Base-by-base conservation (phyloP, 352 stramenopile species). In the Thalassiosira mediterranea region DNA sequence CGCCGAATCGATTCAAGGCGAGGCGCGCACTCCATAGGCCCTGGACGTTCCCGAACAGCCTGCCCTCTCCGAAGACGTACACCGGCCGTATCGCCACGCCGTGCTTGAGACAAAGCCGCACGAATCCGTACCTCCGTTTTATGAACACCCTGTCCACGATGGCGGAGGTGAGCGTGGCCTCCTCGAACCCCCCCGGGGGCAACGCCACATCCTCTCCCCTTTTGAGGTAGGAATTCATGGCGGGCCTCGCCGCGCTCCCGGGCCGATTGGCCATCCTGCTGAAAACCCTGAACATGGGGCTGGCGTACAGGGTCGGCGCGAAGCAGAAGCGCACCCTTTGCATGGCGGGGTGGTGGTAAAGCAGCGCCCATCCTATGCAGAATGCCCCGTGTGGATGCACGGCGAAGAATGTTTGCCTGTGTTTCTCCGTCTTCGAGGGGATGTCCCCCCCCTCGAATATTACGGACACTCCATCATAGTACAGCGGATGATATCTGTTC, bases 51-150 rank as follows among this genome's bases (percentile, higher is more conserved):
- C 91, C 83, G 69, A 94, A 98, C 11, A 93, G 92, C 51, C 91
- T 75, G 64, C 94, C 90, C 77, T 98, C 95, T 2, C 94, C 95
- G 78, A 98, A 98, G 10, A 90, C 96, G 79, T 97, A 98, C 1
- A 90, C 91, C 1, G 95, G 94, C 47, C 94, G 83, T 31, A 97
- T 79, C 3, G 49, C 47, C n/a, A 81, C 97, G 42, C 95, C 95
- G 73, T 95, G 82, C 81, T 97, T 89, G 7, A 98, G 83, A 32
- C 89, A 94, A 28, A 98, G 80, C 61, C 97, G 96, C 72, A 98
- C 92, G 79, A 98, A 98, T 1, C 96, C 96, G 37, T 94, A 94
- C 11, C 95, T 88, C 28, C 93, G 90, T 59, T 96, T 94, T 52
- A 98, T 82, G 63, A 93, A 98, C 25, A 97, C 89, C 58, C 95